Conservation (phyloP, 192 early-diverging fungal species). For the Dimargaris cristalligena region DNA sequence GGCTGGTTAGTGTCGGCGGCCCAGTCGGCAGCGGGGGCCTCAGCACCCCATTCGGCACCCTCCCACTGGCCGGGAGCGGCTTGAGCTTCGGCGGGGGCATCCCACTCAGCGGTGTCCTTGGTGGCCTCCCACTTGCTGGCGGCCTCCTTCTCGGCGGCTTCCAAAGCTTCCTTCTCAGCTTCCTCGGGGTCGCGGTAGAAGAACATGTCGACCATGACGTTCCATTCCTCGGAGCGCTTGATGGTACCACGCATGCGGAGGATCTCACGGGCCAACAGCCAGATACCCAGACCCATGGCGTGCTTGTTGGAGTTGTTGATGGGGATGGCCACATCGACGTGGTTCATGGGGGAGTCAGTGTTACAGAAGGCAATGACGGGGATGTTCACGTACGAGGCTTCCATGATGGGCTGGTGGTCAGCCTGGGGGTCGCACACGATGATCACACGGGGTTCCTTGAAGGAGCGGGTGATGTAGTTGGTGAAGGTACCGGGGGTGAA, state of each 20-base stretch:
- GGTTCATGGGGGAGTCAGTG: constrained; percentile 86
- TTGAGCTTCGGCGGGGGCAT: constrained; percentile 22
- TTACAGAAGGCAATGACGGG: constrained; percentile 98
- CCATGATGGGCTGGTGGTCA: constrained; percentile 96
- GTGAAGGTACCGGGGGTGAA: constrained; percentile 99
- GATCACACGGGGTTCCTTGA: constrained; percentile 98
- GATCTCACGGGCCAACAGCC: constrained; percentile 96
- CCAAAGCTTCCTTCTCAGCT: constrained; percentile 80
- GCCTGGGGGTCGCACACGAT: constrained; percentile 95
- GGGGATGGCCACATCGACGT: constrained; percentile 97
- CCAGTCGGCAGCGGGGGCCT: constrained; percentile 22
- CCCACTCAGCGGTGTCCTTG: constrained; percentile 18
- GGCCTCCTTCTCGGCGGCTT: constrained; percentile 35
- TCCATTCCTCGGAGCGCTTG: constrained; percentile 69
- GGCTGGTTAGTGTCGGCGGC: constrained; percentile 14
- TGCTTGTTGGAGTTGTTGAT: constrained; percentile 99
- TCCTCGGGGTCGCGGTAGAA: constrained; percentile 99
- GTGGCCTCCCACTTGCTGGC: constrained; percentile 19
- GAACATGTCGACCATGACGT: constrained; percentile 99
- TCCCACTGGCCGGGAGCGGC: constrained; percentile 27
- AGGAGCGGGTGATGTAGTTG: constrained; percentile 99
- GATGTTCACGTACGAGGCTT: constrained; percentile 99
- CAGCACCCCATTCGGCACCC: constrained; percentile 13
- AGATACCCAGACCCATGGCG: constrained; percentile 94
- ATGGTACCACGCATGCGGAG: constrained; percentile 93